Percentiles rank a stretch among this genome's conserved stretches.
These are phyloP conservation scores for Mycena galopus DNA, from an alignment of 768 basidiomycete species.

Conservation along the genomic window DNA sequence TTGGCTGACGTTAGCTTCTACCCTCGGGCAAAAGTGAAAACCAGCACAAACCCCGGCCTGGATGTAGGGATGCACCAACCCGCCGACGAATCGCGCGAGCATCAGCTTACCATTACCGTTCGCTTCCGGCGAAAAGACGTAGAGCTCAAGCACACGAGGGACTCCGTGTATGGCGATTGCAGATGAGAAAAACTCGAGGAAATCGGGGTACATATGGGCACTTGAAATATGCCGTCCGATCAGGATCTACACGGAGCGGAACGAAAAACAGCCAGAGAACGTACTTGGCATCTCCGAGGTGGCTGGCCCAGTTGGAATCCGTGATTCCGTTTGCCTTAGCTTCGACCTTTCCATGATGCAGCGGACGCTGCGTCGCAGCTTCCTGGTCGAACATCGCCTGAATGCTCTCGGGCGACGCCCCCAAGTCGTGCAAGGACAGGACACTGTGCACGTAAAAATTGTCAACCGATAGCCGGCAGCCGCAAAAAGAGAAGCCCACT, in stretches of 20 bases:
- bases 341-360: neutral
- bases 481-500: neutral
- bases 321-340: neutral
- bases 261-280: neutral
- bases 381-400: conserved; percentile 11
- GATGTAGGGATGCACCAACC: conserved; percentile 3
- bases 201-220: conserved; percentile 16
- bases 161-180: conserved; percentile 55
- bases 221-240: neutral
- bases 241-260: neutral
- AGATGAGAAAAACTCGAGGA: conserved; percentile 54
- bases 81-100: conserved; percentile 35
- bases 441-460: neutral
- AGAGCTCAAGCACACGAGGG: conserved; percentile 58
- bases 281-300: neutral
- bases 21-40: neutral
- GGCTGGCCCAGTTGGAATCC: neutral
- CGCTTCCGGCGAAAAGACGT: conserved; percentile 55
- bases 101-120: conserved; percentile 50
- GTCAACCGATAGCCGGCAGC: neutral
- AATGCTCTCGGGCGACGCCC: conserved; percentile 5
- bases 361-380: conserved; percentile 8
- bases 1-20: neutral
- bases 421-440: conserved; percentile 13
- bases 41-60: conserved; percentile 7